Conservation (phyloP, 371 early-diverging fungal genomes). For the Lichtheimia hyalospora region DNA sequence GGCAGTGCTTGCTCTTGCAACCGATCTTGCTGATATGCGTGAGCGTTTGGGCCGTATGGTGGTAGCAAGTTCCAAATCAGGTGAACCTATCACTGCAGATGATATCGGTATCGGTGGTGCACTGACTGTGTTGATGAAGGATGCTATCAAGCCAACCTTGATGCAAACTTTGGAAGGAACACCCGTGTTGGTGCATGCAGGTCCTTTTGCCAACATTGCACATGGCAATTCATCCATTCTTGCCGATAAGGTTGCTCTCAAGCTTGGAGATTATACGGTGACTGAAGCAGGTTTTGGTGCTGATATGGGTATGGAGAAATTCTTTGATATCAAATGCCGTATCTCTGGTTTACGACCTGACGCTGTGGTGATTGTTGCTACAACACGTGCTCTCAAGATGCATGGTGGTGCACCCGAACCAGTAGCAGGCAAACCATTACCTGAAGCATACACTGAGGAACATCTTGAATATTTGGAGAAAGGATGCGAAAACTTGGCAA, state of each 20-base stretch:
- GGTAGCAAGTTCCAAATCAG: constrained; percentile 79
- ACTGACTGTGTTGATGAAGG: constrained; percentile 94
- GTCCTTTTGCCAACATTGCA: constrained; percentile 98
- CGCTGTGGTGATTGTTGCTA: constrained; percentile 91
- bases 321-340: constrained; percentile 97
- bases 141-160: constrained; percentile 95
- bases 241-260: constrained; percentile 93
- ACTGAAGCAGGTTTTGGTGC: constrained; percentile 98
- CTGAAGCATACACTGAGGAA: constrained; percentile 84
- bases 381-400: constrained; percentile 93
- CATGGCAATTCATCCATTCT: constrained; percentile 94
- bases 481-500: constrained; percentile 83
- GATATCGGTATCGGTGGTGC: constrained; percentile 96
- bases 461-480: constrained; percentile 81
- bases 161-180: constrained; percentile 98
- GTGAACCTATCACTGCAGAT: constrained; percentile 92
- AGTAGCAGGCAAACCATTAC: constrained; percentile 85
- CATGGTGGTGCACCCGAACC: constrained; percentile 97
- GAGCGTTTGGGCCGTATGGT: constrained; percentile 92
- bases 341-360: constrained; percentile 86
- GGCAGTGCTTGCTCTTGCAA: constrained; percentile 93
- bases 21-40: constrained; percentile 88
- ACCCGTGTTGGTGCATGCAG: constrained; percentile 96
- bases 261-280: constrained; percentile 89
- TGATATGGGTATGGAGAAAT: constrained; percentile 99